phyloP scores from a whole-genome alignment of 2,329 filamentous ascomycete species.

The Aureobasidium musti region DNA sequence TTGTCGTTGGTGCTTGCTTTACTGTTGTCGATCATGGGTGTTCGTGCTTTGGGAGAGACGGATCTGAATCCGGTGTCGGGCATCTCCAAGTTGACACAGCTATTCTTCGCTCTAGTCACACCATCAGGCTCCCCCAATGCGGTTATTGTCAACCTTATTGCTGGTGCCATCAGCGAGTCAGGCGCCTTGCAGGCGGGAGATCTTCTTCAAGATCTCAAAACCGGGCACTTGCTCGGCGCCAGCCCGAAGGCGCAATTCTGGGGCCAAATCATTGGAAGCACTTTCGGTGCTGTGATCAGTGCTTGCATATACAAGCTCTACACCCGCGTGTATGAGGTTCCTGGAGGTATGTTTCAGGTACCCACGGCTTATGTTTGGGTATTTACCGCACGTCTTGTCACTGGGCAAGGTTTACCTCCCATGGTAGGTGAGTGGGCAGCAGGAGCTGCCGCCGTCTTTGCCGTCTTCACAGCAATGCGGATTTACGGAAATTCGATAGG shows the following conservation, averaged over 20 bases:
- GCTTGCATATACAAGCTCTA: constrained; percentile 89
- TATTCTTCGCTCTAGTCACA: constrained; percentile 90
- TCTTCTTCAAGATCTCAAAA: constrained; percentile 96
- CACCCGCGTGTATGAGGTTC: constrained; percentile 84
- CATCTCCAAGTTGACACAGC: constrained; percentile 93
- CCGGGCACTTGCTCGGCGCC: constrained; percentile 87
- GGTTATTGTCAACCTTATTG: constrained; percentile 92
- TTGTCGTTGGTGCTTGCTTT: constrained; percentile 81
- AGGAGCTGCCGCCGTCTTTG: constrained; percentile 73
- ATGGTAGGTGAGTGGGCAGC: constrained; percentile 81
- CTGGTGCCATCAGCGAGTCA: constrained; percentile 81
- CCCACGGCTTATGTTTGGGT: constrained; percentile 97
- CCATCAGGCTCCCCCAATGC: constrained; percentile 77
- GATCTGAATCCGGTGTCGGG: constrained; percentile 96
- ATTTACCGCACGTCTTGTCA: constrained; percentile 90
- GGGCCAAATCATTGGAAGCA: constrained; percentile 89
- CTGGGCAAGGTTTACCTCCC: constrained; percentile 79
- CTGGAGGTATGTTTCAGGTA: constrained; percentile 86
- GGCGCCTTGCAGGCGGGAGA: constrained; percentile 93
- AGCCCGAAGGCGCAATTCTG: constrained; percentile 95
- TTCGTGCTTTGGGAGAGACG: constrained; percentile 71
- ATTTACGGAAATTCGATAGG: constrained; percentile 54
- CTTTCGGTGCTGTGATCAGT: constrained; percentile 80
- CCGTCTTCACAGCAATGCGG: constrained; percentile 67
- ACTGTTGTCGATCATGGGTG: constrained; percentile 64